Evolutionary conservation across 768 basidiomycete genomes (phyloP).

Genomic region (Brasilioporus rufonigricans): DNA sequence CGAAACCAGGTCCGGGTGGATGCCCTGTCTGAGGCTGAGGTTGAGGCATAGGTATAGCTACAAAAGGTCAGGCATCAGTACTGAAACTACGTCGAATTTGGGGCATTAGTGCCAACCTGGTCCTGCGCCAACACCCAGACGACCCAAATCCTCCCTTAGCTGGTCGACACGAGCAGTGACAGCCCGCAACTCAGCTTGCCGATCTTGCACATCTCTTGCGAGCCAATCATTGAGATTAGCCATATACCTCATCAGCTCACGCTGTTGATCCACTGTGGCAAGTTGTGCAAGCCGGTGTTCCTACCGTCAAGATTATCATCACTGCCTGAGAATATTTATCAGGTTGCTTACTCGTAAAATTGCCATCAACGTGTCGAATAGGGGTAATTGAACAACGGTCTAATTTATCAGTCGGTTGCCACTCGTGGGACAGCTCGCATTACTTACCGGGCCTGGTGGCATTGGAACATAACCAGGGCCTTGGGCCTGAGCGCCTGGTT

Average conservation of each 20-base stretch:
- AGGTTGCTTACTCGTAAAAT: constrained; percentile 54
- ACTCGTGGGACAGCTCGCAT: background rate
- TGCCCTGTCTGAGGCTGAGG: constrained; percentile 16
- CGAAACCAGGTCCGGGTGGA: constrained; percentile 9
- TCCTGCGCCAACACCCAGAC: constrained; percentile 42
- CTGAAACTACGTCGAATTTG: background rate
- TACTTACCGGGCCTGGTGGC: constrained; percentile 55
- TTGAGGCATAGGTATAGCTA: constrained; percentile 27
- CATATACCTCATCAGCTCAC: constrained; percentile 81
- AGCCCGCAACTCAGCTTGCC: constrained; percentile 68
- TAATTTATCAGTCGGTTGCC: constrained; percentile 25
- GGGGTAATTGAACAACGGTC: constrained; percentile 62
- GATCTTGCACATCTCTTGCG: constrained; percentile 72
- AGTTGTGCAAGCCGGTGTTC: constrained; percentile 74
- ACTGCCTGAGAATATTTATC: constrained; percentile 1
- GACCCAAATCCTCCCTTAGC: constrained; percentile 42
- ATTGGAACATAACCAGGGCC: constrained; percentile 41
- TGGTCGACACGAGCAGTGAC: constrained; percentile 61
- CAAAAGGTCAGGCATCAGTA: background rate
- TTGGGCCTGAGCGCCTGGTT: constrained; percentile 21
- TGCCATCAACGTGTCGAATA: constrained; percentile 69
- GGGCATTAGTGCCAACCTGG: constrained; percentile 31
- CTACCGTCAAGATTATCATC: constrained; percentile 35
- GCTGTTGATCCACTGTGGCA: constrained; percentile 75
- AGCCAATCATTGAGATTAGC: constrained; percentile 75